Base-by-base conservation (phyloP, 192 early-diverging fungal genomes). In the Podila minutissima region DNA sequence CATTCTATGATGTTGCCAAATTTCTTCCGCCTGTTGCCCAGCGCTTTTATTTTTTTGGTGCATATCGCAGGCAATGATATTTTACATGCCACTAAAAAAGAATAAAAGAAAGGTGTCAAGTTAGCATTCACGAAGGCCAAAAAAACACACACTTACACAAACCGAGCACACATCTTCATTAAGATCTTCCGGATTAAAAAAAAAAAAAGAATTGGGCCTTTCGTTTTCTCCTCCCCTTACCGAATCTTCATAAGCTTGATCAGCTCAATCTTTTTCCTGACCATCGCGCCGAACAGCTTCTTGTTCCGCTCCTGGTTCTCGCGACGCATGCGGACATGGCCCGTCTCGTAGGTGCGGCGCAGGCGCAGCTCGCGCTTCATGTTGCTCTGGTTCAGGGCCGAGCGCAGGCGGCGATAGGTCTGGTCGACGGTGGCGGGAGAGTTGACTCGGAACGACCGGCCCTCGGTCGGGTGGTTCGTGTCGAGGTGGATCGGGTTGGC, bases 211-310 rank as follows among this genome's bases (percentile, higher is more conserved):
- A 41, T 12, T 1, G 1, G 11, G 0, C 38, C 38, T 41, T 12
- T 41, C 12, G 5, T 5, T 0, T 41, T 46, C 15, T 46, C 2
- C n/a, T n/a, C n/a, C n/a, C 5, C 6, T 55, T 69, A 81, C 77
- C 77, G 77, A 64, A 81, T 63, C 67, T 81, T 81, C 77, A 81
- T 81, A 60, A 81, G 63, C 62, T 73, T 73, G 62, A 81, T 81
- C 61, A 81, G 58, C 32, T 81, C 71, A 61, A 81, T 81, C 77
- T 81, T 81, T 62, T 81, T 81, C 22, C 71, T 48, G 64, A 81
- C 77, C 77, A 81, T 81, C 24, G 64, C 66, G 11, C 77, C 77
- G 55, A 81, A 81, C 62, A 81, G 24, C 59, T 69, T 81, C 67
- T 73, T 68, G 77, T 81, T 81, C 62, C 62, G 50, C 41, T 81